phyloP scores from a whole-genome alignment of 495 filamentous ascomycete species.

The Talaromyces adpressus region DNA sequence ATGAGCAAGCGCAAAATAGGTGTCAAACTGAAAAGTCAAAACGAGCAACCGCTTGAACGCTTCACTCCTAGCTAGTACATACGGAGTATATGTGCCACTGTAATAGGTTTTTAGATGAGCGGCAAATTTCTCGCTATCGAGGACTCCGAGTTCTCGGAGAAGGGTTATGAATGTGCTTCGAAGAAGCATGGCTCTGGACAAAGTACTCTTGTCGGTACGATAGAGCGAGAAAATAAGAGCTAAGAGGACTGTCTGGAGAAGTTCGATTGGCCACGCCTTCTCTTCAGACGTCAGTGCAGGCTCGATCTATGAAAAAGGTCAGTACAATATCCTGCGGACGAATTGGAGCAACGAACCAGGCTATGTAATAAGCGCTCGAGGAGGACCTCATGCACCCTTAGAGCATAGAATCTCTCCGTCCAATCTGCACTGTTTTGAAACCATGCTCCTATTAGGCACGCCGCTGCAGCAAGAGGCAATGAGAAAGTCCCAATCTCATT shows the following conservation, averaged over 20 bases:
- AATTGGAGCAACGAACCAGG: not conserved
- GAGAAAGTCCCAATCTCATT: not conserved
- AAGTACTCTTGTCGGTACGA: constrained; percentile 2
- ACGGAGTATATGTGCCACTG: not conserved
- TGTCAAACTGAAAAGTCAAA: constrained; percentile 3
- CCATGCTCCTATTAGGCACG: constrained; percentile 5
- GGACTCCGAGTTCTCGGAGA: constrained; percentile 1
- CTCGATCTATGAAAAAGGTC: not conserved
- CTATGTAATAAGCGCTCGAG: constrained; percentile 1
- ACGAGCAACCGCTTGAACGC: not conserved
- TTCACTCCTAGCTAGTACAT: not conserved
- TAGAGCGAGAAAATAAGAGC: not conserved
- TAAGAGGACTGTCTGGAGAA: not conserved
- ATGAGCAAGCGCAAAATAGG: not conserved
- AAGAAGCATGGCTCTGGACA: constrained; percentile 5
- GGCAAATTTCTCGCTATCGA: not conserved
- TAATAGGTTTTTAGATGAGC: not conserved
- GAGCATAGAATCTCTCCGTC: not conserved
- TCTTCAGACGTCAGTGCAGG: not conserved
- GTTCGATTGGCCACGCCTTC: constrained; percentile 2
- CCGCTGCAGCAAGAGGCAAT: not conserved
- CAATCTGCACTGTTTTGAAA: not conserved
- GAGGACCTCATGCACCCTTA: not conserved
- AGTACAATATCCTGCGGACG: not conserved
- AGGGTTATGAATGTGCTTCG: constrained; percentile 7